Conservation (phyloP, 2,329 filamentous ascomycete genomes). For the Ilyonectria robusta region DNA sequence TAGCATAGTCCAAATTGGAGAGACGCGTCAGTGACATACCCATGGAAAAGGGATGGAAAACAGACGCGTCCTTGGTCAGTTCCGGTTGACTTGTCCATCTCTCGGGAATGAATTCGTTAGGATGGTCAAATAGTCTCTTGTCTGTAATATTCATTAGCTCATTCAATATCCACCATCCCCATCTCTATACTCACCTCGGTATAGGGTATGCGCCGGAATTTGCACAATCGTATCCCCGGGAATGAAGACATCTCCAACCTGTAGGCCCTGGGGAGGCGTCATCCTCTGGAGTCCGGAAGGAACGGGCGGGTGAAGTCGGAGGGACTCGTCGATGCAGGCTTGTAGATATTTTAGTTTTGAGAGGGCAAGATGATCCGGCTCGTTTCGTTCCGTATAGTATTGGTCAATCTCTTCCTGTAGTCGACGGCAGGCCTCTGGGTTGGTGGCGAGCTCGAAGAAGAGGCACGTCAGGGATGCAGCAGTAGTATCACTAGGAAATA, state of each 20-base stretch:
- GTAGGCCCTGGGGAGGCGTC: conserved; percentile 5
- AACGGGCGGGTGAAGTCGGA: conserved; percentile 34
- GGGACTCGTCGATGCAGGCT: conserved; percentile 38
- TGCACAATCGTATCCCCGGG: conserved; percentile 15
- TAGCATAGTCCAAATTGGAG: neutral
- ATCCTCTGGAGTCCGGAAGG: conserved; percentile 24
- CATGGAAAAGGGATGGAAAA: conserved; percentile 31
- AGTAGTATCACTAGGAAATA: conserved; percentile 34
- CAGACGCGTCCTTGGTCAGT: conserved; percentile 17
- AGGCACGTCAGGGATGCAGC: conserved; percentile 27
- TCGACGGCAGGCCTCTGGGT: neutral
- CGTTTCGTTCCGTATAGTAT: neutral
- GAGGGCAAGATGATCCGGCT: neutral
- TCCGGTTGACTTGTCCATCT: conserved; percentile 34
- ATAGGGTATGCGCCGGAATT: conserved; percentile 15
- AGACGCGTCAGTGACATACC: conserved; percentile 10
- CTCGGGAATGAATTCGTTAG: conserved; percentile 35
- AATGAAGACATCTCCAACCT: conserved; percentile 16
- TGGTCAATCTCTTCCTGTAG: conserved; percentile 30
- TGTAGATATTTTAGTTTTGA: conserved; percentile 32
- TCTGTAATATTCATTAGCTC: conserved; percentile 1
- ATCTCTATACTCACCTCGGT: conserved; percentile 18
- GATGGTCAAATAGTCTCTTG: conserved; percentile 27
- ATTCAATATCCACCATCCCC: too few relatives aligned
- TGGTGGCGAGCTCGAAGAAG: conserved; percentile 17